Conservation (phyloP, 805 yeast species). For the Geotrichum ghanense region DNA sequence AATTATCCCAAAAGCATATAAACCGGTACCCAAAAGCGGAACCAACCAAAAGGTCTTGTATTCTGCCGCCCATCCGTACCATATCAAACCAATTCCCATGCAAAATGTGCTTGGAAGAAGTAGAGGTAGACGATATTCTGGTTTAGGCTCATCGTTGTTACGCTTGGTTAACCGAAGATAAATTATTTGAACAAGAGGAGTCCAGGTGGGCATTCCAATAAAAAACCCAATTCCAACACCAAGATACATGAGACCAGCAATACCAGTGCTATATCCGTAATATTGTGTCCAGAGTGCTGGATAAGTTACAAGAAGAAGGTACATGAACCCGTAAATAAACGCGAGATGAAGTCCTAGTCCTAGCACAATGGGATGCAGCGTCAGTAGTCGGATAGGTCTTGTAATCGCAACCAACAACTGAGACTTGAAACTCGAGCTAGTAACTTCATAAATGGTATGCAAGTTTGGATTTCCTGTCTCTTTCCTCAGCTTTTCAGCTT, state of each 20-base stretch:
- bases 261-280: slow-evolving; percentile 38
- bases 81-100: slow-evolving; percentile 48
- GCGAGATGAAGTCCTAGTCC: slow-evolving; percentile 57
- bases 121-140: slow-evolving; percentile 49
- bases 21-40: slow-evolving; percentile 48
- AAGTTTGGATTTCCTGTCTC: slow-evolving; percentile 44
- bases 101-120: slow-evolving; percentile 38
- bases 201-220: slow-evolving; percentile 40
- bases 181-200: slow-evolving; percentile 31
- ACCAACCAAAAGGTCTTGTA: slow-evolving; percentile 47
- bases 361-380: slow-evolving; percentile 51
- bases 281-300: slow-evolving; percentile 38
- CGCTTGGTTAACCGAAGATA: slow-evolving; percentile 29
- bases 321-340: slow-evolving; percentile 54
- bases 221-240: slow-evolving; percentile 46
- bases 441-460: slow-evolving; percentile 45
- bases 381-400: slow-evolving; percentile 43
- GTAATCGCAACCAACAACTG: slow-evolving; percentile 34
- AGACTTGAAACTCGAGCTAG: slow-evolving; percentile 14
- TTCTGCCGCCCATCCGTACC: slow-evolving; percentile 67
- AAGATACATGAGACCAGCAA: slow-evolving; percentile 47
- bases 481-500: slow-evolving; percentile 37
- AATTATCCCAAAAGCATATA: slow-evolving; percentile 49
- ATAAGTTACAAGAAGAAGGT: slow-evolving; percentile 49
- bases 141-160: slow-evolving; percentile 45